These are phyloP conservation scores for Colletotrichum lupini DNA, from an alignment of 2,329 filamentous ascomycete species.

Conservation along the genomic window DNA sequence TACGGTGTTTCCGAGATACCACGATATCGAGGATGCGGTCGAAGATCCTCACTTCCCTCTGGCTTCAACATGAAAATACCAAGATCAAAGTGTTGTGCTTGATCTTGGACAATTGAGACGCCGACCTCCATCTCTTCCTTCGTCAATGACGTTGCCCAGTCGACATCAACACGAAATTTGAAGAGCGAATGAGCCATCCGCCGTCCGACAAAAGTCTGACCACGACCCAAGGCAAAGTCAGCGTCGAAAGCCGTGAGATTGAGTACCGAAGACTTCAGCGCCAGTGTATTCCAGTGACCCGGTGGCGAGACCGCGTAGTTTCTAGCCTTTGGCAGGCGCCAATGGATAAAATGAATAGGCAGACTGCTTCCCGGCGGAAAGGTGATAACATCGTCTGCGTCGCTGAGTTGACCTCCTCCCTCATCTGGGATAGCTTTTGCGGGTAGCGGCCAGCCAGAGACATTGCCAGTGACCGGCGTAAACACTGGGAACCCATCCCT, in stretches of 20 bases:
- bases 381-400: slow-evolving; percentile 55
- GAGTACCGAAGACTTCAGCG: slow-evolving; percentile 58
- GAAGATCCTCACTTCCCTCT: background rate
- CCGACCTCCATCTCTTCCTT: slow-evolving; percentile 60
- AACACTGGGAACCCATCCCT: slow-evolving; percentile 47
- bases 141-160: slow-evolving; percentile 49
- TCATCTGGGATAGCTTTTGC: slow-evolving; percentile 41
- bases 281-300: slow-evolving; percentile 55
- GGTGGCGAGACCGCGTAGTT: slow-evolving; percentile 58
- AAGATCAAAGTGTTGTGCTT: slow-evolving; percentile 64
- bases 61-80: slow-evolving; percentile 49
- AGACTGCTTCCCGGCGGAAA: slow-evolving; percentile 57
- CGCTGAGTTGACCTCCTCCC: slow-evolving; percentile 53
- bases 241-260: slow-evolving; percentile 66
- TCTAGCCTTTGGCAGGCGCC: slow-evolving; percentile 60
- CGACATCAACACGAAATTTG: slow-evolving; percentile 58
- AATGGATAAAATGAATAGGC: slow-evolving; percentile 66
- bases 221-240: slow-evolving; percentile 45
- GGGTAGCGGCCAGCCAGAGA: slow-evolving; percentile 53
- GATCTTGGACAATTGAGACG: slow-evolving; percentile 62
- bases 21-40: slow-evolving; percentile 35
- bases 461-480: slow-evolving; percentile 38
- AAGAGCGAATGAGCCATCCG: slow-evolving; percentile 67
- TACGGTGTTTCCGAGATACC: slow-evolving; percentile 34
- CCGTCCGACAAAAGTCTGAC: slow-evolving; percentile 59